Percentiles rank a stretch among this genome's conserved stretches.
These are phyloP conservation scores for Globisporangium middletonii DNA, from an alignment of 352 stramenopile species.

Conservation along the genomic window DNA sequence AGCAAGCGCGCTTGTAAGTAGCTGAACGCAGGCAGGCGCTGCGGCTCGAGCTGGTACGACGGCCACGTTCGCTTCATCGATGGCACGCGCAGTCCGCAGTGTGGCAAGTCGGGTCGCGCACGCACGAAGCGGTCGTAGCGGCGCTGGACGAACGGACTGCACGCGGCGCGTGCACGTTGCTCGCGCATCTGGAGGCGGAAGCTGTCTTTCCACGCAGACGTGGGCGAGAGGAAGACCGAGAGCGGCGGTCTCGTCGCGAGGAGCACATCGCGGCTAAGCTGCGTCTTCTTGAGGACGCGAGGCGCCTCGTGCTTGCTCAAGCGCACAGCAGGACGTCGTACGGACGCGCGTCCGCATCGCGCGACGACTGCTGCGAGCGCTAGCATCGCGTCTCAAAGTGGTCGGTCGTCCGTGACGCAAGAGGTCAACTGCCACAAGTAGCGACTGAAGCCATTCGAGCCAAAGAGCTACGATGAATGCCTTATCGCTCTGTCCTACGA, in stretches of 20 bases:
- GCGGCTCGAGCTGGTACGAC: not conserved
- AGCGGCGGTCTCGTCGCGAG: not conserved
- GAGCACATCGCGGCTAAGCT: no score
- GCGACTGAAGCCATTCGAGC: no score
- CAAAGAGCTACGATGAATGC: no score
- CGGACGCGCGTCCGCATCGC: no score
- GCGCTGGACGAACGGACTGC: conserved; percentile 22
- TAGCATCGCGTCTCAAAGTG: no score
- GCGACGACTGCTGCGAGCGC: no score
- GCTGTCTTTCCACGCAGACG: conserved; percentile 17
- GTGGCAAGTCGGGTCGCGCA: conserved; percentile 13
- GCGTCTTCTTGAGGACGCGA: no score
- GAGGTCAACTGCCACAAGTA: no score
- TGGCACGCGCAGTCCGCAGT: conserved; percentile 10
- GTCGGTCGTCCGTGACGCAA: no score
- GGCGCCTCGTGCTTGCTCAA: no score
- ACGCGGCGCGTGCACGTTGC: conserved; percentile 3
- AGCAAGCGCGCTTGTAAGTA: conserved; percentile 16
- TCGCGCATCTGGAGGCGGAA: conserved; percentile 12
- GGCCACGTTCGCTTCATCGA: not conserved
- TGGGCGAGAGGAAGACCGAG: conserved; percentile 16
- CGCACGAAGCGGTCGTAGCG: conserved; percentile 18
- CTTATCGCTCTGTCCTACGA: no score
- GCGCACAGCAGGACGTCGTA: no score
- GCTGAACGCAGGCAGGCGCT: conserved; percentile 10